Base-by-base conservation (phyloP, 768 basidiomycete genomes). In the Tephrocybe sp. region DNA sequence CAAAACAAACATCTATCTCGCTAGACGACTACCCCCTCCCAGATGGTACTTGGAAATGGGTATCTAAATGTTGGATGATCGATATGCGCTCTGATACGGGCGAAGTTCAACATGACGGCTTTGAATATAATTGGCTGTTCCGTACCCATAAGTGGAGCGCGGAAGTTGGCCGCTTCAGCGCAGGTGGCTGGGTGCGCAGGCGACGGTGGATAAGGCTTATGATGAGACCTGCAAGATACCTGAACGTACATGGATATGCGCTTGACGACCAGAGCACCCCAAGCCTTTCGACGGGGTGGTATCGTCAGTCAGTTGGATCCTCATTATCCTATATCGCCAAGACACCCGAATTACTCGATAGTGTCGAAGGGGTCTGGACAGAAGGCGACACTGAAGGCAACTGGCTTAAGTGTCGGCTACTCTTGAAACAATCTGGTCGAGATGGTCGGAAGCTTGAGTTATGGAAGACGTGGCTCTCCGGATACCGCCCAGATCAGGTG, bases 121-220 rank as follows among this genome's bases (percentile, higher is more conserved):
- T 90, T 58, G 87, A 92, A 65, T 92, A 92, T 68, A 92, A 90
- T 62, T 89, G 86, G 81, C 63, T 72, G 52, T 93, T 92, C 57
- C 80, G 86, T 15, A 65, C 69, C 27, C 75, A 78, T 41, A 65
- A 82, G 40, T 93, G 90, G 90, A 76, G 79, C 15, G 69, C 87
- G 0, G 68, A 77, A 44, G 73, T 83, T 1, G 86, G 89, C 8
- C 58, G 69, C 21, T 60, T 85, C 35, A 81, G 81, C 60, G 68
- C 79, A 6, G 86, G 86, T 27, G 86, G 84, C 3, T 89, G 79
- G 78, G 90, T 93, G 28, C 76, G 90, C 26, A 72, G 90, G 38
- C 75, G 90, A 39, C 73, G 86, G n/a, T 93, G 91, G 91, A 70
- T 93, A 27, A 77, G 90, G 41, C 73, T 92, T 22, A 92, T 92